Evolutionary conservation across 1,284 basidiomycete genomes (phyloP).

Genomic region (Cystobasidium slooffiae): DNA sequence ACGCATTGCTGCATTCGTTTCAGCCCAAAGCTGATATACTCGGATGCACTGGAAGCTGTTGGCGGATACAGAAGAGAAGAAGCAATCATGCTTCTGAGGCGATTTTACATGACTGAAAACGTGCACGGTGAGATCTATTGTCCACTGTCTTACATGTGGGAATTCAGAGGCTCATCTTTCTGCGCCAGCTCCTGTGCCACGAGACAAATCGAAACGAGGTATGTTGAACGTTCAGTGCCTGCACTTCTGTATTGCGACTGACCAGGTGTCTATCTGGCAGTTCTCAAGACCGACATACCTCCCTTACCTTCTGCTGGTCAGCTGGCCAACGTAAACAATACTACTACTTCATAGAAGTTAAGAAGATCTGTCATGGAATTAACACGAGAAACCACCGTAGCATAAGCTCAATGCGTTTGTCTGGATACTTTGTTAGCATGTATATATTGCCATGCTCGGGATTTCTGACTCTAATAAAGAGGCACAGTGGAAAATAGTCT

Average conservation of each 20-base stretch:
- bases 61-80: constrained; percentile 88
- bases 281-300: constrained; percentile 73
- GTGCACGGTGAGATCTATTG: constrained; percentile 69
- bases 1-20: not conserved
- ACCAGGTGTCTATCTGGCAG: constrained; percentile 57
- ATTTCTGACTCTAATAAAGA: too few species aligned
- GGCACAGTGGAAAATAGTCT: too few species aligned
- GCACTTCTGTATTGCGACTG: too few species aligned
- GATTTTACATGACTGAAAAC: constrained; percentile 96
- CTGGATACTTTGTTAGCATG: too few species aligned
- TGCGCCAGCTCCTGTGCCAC: constrained; percentile 70
- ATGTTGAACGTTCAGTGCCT: not conserved
- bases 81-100: constrained; percentile 90
- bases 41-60: constrained; percentile 74
- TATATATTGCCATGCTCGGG: too few species aligned
- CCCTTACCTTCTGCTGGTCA: constrained; percentile 13
- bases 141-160: constrained; percentile 45
- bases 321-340: not conserved
- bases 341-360: not conserved
- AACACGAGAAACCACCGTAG: too few species aligned
- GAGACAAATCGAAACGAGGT: constrained; percentile 61
- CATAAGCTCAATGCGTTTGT: too few species aligned
- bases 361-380: too few species aligned
- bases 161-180: constrained; percentile 46
- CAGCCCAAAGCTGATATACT: constrained; percentile 57